Evolutionary conservation across 2,329 filamentous ascomycete genomes (phyloP), one percentile per base, ranked within the genome.

Genomic region (Orbilia javanica): DNA sequence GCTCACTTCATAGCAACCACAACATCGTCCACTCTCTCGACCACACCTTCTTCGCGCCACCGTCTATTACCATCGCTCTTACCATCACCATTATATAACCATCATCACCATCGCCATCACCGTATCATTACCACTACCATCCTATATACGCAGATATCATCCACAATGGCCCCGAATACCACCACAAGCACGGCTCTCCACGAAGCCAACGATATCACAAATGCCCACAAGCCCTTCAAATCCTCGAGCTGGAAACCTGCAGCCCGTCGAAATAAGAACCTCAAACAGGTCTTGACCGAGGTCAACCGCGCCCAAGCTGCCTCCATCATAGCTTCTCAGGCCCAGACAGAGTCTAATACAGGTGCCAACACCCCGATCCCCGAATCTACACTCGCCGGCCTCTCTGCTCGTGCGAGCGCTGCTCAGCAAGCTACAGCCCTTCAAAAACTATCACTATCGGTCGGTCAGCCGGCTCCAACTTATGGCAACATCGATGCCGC

Each of bases 401-500:
- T 71, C 79, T 80, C 82, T 8, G 83, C 84, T 71, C 83, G 83
- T 70, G 81, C 81, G 78, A 80, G 79, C 81, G 84, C 81, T 83
- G 83, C 79, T 80, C 83, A 50, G 80, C 83, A 57, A 84, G 83
- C 91, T 97, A 88, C 97, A 64, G 95, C 97, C 1, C 86, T 97
- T 62, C 93, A 97, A 84, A 96, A 93, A 87, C 86, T 91, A 73
- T 86, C 86, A 82, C 83, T 84, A 25, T 84, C 83, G 42, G 78
- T 82, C 53, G 83, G 82, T 3, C 82, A 82, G 46, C 82, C 84
- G n/a, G 84, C 85, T 0, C 86, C 86, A 5, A 97, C 96, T 0
- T 99, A 98, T 84, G 97, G 93, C 5, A 98, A 97, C 83, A 96
- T 99, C 79, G 96, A 98, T 84, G 94, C 93, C 57, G 95, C 96